These are phyloP conservation scores for Rosa multiflora DNA, from an alignment of 306 rosid genomes.

Conservation along the genomic window DNA sequence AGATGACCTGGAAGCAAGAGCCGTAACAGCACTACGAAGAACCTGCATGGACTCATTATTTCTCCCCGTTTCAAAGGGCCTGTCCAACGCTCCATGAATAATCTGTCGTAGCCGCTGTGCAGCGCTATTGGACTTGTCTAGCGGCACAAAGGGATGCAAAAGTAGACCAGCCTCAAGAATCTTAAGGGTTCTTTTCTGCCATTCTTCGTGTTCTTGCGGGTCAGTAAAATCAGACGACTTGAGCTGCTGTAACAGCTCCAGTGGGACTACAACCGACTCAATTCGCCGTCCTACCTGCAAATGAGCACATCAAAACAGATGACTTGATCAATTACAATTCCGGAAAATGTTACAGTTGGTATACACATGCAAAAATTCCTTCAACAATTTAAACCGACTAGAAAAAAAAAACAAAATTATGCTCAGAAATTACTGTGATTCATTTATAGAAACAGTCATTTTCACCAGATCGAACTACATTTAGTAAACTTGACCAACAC, in stretches of 20 bases:
- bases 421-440: not conserved
- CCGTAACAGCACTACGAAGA: slow-evolving; percentile 85
- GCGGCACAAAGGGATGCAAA: slow-evolving; percentile 71
- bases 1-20: slow-evolving; percentile 81
- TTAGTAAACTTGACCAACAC: not conserved
- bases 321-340: not conserved
- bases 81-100: slow-evolving; percentile 71
- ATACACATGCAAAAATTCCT: not conserved
- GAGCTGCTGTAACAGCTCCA: slow-evolving; percentile 93
- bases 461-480: slow-evolving; percentile 33
- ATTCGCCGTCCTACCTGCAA: slow-evolving; percentile 89
- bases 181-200: slow-evolving; percentile 87
- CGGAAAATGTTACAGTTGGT: not conserved
- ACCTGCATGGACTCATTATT: slow-evolving; percentile 90
- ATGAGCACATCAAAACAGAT: slow-evolving; percentile 23
- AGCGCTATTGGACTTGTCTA: slow-evolving; percentile 68
- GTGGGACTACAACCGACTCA: slow-evolving; percentile 92
- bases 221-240: slow-evolving; percentile 85
- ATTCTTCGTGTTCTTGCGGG: slow-evolving; percentile 70
- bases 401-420: not conserved
- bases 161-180: slow-evolving; percentile 95
- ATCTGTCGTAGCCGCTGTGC: slow-evolving; percentile 79
- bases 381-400: not conserved
- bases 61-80: slow-evolving; percentile 83
- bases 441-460: not conserved